Percentiles rank a stretch among this genome's conserved stretches.
Conservation (phyloP, 176 grass and related monocot genomes). For the Olyra latifolia region DNA sequence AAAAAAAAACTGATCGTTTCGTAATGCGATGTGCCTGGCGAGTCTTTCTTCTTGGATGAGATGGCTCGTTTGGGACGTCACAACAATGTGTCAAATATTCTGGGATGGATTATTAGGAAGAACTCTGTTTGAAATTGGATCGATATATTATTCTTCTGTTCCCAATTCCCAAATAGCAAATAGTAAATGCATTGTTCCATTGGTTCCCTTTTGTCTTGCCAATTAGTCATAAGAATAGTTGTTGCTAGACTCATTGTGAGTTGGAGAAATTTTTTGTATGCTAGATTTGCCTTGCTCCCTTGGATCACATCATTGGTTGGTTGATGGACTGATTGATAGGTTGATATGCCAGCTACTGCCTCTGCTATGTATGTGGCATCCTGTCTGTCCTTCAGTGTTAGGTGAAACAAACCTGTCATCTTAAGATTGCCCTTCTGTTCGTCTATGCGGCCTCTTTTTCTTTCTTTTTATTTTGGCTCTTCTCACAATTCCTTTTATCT, state of each 20-base stretch:
- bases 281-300: not conserved
- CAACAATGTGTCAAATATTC: not conserved
- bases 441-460: not conserved
- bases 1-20: not conserved
- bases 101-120: not conserved
- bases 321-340: slow-evolving; percentile 20
- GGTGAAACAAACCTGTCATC: slow-evolving; percentile 37
- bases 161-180: too few species aligned
- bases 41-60: not conserved
- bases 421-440: not conserved
- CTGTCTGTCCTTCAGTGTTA: slow-evolving; percentile 24
- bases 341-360: slow-evolving; percentile 41
- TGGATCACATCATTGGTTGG: slow-evolving; percentile 25
- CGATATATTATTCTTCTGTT: not conserved
- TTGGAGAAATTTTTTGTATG: not conserved
- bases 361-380: slow-evolving; percentile 30
- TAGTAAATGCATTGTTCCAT: slow-evolving; percentile 15
- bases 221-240: not conserved
- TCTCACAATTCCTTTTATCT: not conserved
- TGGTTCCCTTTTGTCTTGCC: not conserved
- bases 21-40: not conserved
- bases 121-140: not conserved
- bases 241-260: not conserved
- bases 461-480: not conserved
- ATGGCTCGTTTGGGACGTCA: not conserved